Percentiles rank a stretch among this genome's conserved stretches.
phyloP scores from a whole-genome alignment of 2,329 filamentous ascomycete genomes.

The Mycosphaerella arachidis region DNA sequence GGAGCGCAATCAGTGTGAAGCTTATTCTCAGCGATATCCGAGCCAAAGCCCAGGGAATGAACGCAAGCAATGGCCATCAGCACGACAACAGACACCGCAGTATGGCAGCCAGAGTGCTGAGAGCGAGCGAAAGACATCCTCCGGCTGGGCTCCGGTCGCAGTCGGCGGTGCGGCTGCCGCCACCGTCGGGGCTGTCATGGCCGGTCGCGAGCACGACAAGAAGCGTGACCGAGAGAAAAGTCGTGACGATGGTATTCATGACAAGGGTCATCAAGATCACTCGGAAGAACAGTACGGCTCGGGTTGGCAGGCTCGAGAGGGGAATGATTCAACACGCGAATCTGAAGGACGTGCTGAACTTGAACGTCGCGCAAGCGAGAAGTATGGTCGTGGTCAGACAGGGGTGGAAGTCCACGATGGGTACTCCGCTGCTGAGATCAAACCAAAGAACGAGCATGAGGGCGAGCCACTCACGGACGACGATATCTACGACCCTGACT shows the following conservation, averaged over 20 bases:
- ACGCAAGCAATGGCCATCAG: background rate
- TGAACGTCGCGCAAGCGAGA: constrained; percentile 12
- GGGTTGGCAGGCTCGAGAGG: background rate
- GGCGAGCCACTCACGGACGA: constrained; percentile 41
- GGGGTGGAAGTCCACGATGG: constrained; percentile 14
- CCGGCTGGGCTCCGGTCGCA: constrained; percentile 35
- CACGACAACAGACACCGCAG: background rate
- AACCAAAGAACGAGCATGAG: constrained; percentile 31
- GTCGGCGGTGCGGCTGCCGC: constrained; percentile 33
- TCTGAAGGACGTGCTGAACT: constrained; percentile 6
- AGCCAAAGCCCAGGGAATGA: background rate
- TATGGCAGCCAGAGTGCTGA: background rate
- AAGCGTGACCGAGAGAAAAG: constrained; percentile 15
- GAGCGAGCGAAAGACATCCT: constrained; percentile 20
- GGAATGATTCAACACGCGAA: background rate
- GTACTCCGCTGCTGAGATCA: constrained; percentile 23
- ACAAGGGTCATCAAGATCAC: constrained; percentile 7
- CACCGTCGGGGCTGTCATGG: constrained; percentile 28
- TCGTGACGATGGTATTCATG: constrained; percentile 12
- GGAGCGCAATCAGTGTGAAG: constrained; percentile 3
- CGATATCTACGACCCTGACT: constrained; percentile 43
- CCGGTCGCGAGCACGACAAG: constrained; percentile 23
- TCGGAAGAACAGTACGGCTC: background rate
- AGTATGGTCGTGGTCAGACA: constrained; percentile 11
- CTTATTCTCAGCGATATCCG: constrained; percentile 8